Evolutionary conservation across 164 flowering plant genomes (phyloP), one percentile per base, ranked within the genome.

Genomic region (Macadamia integrifolia): DNA sequence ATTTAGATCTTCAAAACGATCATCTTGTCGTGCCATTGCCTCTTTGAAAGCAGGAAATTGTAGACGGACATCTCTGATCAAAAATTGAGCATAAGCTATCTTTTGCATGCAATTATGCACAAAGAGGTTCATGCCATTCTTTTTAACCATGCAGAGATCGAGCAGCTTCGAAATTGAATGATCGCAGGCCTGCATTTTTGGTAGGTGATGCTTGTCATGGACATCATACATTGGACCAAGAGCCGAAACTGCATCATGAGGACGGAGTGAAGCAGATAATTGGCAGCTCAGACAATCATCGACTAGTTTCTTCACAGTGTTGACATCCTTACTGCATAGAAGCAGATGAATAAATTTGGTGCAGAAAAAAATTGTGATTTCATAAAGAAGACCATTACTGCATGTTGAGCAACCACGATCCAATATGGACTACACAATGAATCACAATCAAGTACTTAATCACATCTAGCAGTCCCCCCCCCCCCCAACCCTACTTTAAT

Each of bases 231-330:
- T 95, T 29, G 93, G 99, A 64, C 99, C 99, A 76, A 95, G 79
- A 55, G 99, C 98, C 50, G 99, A 95, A 79, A 95, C 99, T 23
- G 98, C 99, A 84, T 95, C 99, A 80, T 92, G 98, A 67, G 99
- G 99, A 58, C 94, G 98, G 40, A 90, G 86, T 0, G 99, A 95
- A 52, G 93, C 82, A 13, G 99, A 85, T 53, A 89, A 69, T 58
- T 88, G 92, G 66, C 82, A 65, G 66, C 90, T 79, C 65, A 89
- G 62, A 76, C 96, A 89, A 67, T 92, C 97, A 80, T 91, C 97
- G 40, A 95, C 90, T 12, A 95, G 87, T 72, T 88, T 95, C 85
- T 88, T 92, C 72, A 95, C 99, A 9, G 93, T 95, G 74, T 79
- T 80, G 43, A 95, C 93, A 81, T 95, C 99, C 83, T 95, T 95